Base-by-base conservation (phyloP, 768 basidiomycete genomes). In the Chalciporus chontae region DNA sequence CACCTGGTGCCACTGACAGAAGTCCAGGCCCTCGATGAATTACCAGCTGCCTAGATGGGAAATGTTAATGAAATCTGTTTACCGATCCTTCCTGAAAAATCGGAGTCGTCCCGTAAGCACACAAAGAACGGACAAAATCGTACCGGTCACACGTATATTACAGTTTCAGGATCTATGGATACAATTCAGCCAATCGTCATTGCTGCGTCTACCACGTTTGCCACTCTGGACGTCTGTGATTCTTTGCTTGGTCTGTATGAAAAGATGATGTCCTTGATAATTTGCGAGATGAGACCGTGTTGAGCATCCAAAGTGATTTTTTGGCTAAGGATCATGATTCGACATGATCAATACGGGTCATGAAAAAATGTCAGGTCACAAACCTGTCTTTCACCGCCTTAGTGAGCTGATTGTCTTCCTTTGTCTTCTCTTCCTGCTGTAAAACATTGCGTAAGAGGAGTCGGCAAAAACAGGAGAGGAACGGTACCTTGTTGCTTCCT, bases 381-480 rank as follows among this genome's bases (percentile, higher is more conserved):
- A 53, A 89, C 92, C 91, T 86, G 64, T 99, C 95, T 67, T 84
- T 87, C 23, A 94, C 89, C n/a, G 85, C 85, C 75, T 94, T 94
- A 15, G 79, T 78, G 21, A 98, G 74, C 54, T 89, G 83, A 48
- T 85, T 93, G 46, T 94, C 91, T 56, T 94, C 91, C 57, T 87
- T 92, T 74, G 90, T 88, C 76, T 85, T 83, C 47, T 84, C 84
- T 18, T 84, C 80, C 57, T 74, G 72, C 63, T 71, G 52, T 14
- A 23, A 31, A 40, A 51, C 5, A 6, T 36, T 8, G 8, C 17
- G 29, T 51, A 1, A 50, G 41, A n/a, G 24, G n/a, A 17, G 38
- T 26, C 37, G 44, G 7, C 2, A 23, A 8, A 31, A 19, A 36
- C 21, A 21, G 26, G n/a, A 19, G 36, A 9, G 0, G 29, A 13